phyloP scores from a whole-genome alignment of 2,329 filamentous ascomycete genomes.

The Graphilbum sp. region DNA sequence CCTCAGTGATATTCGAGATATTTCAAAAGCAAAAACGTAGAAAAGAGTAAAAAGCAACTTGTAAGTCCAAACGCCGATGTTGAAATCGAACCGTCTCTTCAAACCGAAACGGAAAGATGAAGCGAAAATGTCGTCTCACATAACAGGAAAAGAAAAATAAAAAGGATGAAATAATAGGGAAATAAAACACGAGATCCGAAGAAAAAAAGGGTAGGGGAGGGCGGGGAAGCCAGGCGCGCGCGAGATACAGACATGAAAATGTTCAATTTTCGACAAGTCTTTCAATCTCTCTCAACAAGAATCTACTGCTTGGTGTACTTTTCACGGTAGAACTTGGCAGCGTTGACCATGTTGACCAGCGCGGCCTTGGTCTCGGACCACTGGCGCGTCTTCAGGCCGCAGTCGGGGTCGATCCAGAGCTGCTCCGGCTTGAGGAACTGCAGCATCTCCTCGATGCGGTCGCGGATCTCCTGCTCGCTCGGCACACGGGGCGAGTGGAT shows the following conservation, averaged over 20 bases:
- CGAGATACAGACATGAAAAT: no score
- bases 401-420: slow-evolving; percentile 99
- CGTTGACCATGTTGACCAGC: slow-evolving; percentile 91
- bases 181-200: neutral
- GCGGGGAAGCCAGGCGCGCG: no score
- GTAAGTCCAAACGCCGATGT: slow-evolving; percentile 12
- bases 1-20: neutral
- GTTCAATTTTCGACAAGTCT: no score
- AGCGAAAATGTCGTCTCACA: slow-evolving; percentile 8
- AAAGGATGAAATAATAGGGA: slow-evolving; percentile 1
- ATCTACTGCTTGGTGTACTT: slow-evolving; percentile 55
- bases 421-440: slow-evolving; percentile 93
- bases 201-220: no score
- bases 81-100: slow-evolving; percentile 8
- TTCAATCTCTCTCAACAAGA: no score
- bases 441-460: slow-evolving; percentile 96
- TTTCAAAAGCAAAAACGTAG: slow-evolving; percentile 6
- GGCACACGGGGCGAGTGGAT: slow-evolving; percentile 98
- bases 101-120: slow-evolving; percentile 2
- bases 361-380: slow-evolving; percentile 98
- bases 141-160: slow-evolving; percentile 3
- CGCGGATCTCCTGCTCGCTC: slow-evolving; percentile 94
- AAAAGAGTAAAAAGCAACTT: slow-evolving; percentile 11
- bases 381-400: slow-evolving; percentile 96
- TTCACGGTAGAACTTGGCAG: slow-evolving; percentile 88